A percentile compares a stretch with the other conserved stretches of the same genome.
phyloP scores from a whole-genome alignment of 2,329 filamentous ascomycete genomes.

The Aspergillus versicolor region DNA sequence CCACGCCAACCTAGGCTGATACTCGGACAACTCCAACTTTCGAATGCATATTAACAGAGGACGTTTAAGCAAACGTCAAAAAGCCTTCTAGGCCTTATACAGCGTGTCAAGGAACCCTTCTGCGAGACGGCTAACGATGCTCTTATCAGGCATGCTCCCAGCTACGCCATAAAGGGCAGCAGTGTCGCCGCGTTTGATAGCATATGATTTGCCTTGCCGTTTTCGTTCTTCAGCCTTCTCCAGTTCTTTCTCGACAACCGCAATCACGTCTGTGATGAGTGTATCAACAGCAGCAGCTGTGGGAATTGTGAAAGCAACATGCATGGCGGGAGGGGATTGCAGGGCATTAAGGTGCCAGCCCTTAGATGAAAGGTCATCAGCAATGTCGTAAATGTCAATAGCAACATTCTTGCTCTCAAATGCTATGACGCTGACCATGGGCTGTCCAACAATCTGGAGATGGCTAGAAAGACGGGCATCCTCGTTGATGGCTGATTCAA shows the following conservation, averaged over 20 bases:
- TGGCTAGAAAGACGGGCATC: conserved; percentile 69
- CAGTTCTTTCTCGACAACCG: conserved; percentile 64
- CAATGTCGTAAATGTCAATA: conserved; percentile 92
- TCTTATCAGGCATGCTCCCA: conserved; percentile 92
- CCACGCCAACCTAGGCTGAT: neutral
- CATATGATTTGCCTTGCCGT: conserved; percentile 55
- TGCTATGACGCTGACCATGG: conserved; percentile 85
- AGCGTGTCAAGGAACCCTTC: conserved; percentile 88
- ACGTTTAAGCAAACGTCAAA: neutral
- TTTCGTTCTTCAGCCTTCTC: conserved; percentile 75
- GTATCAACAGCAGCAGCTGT: conserved; percentile 78
- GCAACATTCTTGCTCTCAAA: conserved; percentile 69
- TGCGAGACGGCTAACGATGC: conserved; percentile 85
- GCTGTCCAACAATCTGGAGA: conserved; percentile 77
- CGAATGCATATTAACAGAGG: conserved; percentile 15
- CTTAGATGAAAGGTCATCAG: conserved; percentile 77
- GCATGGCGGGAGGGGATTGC: conserved; percentile 87
- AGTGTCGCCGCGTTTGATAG: conserved; percentile 63
- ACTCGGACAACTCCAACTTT: neutral
- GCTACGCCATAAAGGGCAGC: conserved; percentile 93
- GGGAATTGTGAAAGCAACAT: conserved; percentile 89
- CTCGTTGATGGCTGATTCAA: conserved; percentile 70
- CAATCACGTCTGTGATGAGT: conserved; percentile 68
- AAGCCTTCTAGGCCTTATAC: conserved; percentile 69
- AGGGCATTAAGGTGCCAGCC: conserved; percentile 97